phyloP scores from a whole-genome alignment of 1,284 basidiomycete species.

The Cutaneotrichosporon dermatis region DNA sequence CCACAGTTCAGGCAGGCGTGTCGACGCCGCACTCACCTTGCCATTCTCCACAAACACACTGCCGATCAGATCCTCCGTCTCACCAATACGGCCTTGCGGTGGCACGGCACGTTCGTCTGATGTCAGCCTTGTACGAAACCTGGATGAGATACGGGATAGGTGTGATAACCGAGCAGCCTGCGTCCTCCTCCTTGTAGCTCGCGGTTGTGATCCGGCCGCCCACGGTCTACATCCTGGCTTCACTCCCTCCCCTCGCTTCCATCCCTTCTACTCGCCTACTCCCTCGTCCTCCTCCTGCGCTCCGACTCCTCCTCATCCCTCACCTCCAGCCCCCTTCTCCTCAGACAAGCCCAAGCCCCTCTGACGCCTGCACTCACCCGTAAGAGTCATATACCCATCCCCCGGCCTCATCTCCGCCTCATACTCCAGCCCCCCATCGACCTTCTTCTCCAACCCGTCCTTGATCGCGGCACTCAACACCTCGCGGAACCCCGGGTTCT shows the following conservation, averaged over 20 bases:
- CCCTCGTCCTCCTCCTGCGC: no score
- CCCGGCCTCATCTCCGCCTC: slow-evolving; percentile 42
- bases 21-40: slow-evolving; percentile 29
- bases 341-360: no score
- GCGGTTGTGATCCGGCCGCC: no score
- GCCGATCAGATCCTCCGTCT: slow-evolving; percentile 48
- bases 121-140: background rate
- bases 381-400: slow-evolving; percentile 48
- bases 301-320: no score
- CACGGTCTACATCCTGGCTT: no score
- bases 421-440: slow-evolving; percentile 28
- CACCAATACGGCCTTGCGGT: slow-evolving; percentile 47
- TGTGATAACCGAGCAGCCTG: no score
- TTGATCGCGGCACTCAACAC: slow-evolving; percentile 30
- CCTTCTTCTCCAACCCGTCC: slow-evolving; percentile 21
- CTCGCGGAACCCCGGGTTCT: slow-evolving; percentile 33
- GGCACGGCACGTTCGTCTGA: slow-evolving; percentile 46
- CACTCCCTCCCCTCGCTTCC: no score
- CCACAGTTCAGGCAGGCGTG: no score
- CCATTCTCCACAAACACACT: slow-evolving; percentile 45
- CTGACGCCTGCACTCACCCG: slow-evolving; percentile 27
- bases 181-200: no score
- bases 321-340: no score
- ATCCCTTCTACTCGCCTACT: no score
- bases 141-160: no score